These are phyloP conservation scores for Candida lessepsii DNA, from an alignment of 805 yeast genomes.

Conservation along the genomic window DNA sequence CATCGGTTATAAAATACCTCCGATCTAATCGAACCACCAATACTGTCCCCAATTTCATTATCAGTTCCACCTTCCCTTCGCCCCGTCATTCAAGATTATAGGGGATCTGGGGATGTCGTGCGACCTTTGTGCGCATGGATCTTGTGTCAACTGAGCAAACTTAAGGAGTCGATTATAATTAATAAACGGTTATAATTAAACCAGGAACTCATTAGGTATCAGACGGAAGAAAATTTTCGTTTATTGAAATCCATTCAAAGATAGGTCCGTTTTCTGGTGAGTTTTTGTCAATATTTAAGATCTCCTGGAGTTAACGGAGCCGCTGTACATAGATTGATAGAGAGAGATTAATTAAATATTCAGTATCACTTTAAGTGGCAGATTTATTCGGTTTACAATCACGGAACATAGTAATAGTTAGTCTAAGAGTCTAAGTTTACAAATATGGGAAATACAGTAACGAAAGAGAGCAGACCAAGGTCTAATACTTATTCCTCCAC, in stretches of 20 bases:
- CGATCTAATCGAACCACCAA: too few species aligned
- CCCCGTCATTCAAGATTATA: background rate
- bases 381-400: too few species aligned
- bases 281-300: background rate
- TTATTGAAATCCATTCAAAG: too few species aligned
- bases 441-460: slow-evolving; percentile 44
- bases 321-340: slow-evolving; percentile 1
- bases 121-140: slow-evolving; percentile 6
- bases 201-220: too few species aligned
- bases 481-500: slow-evolving; percentile 22
- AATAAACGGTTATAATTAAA: background rate
- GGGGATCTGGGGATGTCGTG: slow-evolving; percentile 9
- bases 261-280: background rate
- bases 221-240: too few species aligned
- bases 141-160: slow-evolving; percentile 6
- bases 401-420: background rate
- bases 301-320: background rate
- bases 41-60: too few species aligned
- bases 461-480: slow-evolving; percentile 38
- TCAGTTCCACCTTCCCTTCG: background rate
- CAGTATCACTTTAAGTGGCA: too few species aligned
- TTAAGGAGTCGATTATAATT: slow-evolving; percentile 1
- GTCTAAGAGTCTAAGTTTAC: background rate
- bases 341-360: too few species aligned
- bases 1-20: too few species aligned